Evolutionary conservation across 768 basidiomycete species (phyloP).

Genomic region (Hypholoma sublateritium): DNA sequence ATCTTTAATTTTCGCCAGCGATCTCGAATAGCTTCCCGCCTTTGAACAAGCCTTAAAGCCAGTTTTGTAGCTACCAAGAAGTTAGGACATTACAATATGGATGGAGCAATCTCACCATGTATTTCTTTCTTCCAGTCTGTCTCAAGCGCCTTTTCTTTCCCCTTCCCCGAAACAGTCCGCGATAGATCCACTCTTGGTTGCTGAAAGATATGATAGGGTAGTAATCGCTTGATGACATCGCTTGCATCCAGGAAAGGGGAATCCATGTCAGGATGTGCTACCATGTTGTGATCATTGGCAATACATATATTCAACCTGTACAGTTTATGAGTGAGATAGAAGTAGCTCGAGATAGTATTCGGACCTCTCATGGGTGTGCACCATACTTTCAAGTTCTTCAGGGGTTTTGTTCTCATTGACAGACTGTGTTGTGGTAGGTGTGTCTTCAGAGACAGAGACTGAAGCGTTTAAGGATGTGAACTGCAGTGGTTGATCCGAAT

Average conservation of each 20-base stretch:
- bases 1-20: constrained; percentile 58
- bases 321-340: not conserved
- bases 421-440: constrained; percentile 2
- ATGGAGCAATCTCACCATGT: constrained; percentile 38
- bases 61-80: constrained; percentile 60
- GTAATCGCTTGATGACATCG: constrained; percentile 69
- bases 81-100: constrained; percentile 1
- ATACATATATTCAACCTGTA: constrained; percentile 55
- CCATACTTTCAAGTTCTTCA: constrained; percentile 52
- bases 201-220: constrained; percentile 81
- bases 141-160: constrained; percentile 58
- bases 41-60: constrained; percentile 64
- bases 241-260: constrained; percentile 60
- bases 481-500: constrained; percentile 23
- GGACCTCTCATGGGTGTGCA: constrained; percentile 48
- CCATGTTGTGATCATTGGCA: constrained; percentile 60
- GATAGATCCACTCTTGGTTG: constrained; percentile 69
- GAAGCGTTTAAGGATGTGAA: not conserved
- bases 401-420: constrained; percentile 32
- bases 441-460: constrained; percentile 8
- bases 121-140: constrained; percentile 47
- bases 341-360: not conserved
- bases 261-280: constrained; percentile 66
- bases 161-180: constrained; percentile 41
- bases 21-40: constrained; percentile 52